Percentiles rank a stretch among this genome's conserved stretches.
These are phyloP conservation scores for Dentipellis sp. DNA, from an alignment of 768 basidiomycete genomes.

Conservation along the genomic window DNA sequence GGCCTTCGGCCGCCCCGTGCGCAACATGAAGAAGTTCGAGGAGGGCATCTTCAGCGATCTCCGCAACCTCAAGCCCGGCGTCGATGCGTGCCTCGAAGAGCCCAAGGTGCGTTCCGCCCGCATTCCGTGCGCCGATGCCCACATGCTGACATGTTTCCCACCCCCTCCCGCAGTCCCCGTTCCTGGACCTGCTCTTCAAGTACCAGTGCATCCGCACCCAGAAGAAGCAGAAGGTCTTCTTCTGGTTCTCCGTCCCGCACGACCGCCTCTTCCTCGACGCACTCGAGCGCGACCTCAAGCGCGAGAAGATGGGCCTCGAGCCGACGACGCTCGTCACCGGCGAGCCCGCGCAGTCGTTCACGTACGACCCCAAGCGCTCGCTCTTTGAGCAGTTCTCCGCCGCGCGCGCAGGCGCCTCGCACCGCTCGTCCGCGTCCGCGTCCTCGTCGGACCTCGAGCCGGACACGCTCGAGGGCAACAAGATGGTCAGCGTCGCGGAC, in stretches of 20 bases:
- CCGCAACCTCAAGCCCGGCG: slow-evolving; percentile 87
- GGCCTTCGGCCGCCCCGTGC: slow-evolving; percentile 84
- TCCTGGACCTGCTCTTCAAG: slow-evolving; percentile 90
- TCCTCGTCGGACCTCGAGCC: slow-evolving; percentile 5
- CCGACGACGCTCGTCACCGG: slow-evolving; percentile 69
- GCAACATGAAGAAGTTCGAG: slow-evolving; percentile 95
- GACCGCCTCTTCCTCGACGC: slow-evolving; percentile 96
- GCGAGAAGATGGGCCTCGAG: slow-evolving; percentile 86
- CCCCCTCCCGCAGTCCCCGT: slow-evolving; percentile 68
- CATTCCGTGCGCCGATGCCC: slow-evolving; percentile 3
- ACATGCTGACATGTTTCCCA: slow-evolving; percentile 9
- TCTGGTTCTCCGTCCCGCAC: slow-evolving; percentile 97
- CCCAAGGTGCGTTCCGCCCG: slow-evolving; percentile 91
- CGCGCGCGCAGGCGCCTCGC: slow-evolving; percentile 23
- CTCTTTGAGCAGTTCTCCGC: slow-evolving; percentile 82
- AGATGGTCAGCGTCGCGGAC: slow-evolving; percentile 14
- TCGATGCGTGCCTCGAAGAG: slow-evolving; percentile 88
- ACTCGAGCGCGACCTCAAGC: slow-evolving; percentile 90
- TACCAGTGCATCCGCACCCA: slow-evolving; percentile 96
- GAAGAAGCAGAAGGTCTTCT: slow-evolving; percentile 99
- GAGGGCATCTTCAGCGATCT: slow-evolving; percentile 94
- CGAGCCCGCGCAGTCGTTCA: slow-evolving; percentile 84
- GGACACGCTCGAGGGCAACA: slow-evolving; percentile 7
- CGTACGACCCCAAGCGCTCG: slow-evolving; percentile 76
- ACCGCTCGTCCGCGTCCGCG: slow-evolving; percentile 16